phyloP scores from a whole-genome alignment of 331 rosid genomes.

The Quercus lobata region DNA sequence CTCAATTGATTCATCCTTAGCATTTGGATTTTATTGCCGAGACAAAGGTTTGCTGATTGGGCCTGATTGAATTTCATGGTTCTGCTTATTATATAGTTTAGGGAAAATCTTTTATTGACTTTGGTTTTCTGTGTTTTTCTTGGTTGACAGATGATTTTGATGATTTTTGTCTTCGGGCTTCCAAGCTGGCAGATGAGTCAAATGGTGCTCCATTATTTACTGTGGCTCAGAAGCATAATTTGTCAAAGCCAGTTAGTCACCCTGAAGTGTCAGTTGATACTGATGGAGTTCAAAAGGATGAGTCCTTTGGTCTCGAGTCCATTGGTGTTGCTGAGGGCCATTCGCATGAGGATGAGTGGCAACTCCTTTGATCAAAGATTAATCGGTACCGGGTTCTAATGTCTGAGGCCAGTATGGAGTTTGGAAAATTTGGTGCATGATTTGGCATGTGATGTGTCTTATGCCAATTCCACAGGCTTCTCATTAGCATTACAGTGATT shows the following conservation, averaged over 20 bases:
- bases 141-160: conserved; percentile 67
- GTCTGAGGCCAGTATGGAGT: neutral
- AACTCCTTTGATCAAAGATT: conserved; percentile 48
- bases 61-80: conserved; percentile 12
- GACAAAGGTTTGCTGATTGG: conserved; percentile 64
- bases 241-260: conserved; percentile 35
- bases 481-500: conserved; percentile 14
- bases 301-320: conserved; percentile 24
- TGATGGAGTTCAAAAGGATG: conserved; percentile 33
- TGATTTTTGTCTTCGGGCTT: conserved; percentile 72
- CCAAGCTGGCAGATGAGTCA: conserved; percentile 76
- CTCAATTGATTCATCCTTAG: conserved; percentile 86
- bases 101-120: conserved; percentile 1
- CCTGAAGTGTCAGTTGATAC: conserved; percentile 30
- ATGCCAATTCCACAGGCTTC: neutral
- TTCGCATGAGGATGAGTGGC: conserved; percentile 89
- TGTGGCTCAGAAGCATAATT: conserved; percentile 50
- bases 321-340: conserved; percentile 32
- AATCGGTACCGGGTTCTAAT: neutral
- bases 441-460: neutral
- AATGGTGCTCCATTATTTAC: conserved; percentile 94
- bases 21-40: conserved; percentile 95
- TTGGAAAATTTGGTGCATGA: neutral
- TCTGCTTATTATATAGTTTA: neutral
- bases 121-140: neutral